Percentiles rank a stretch among this genome's conserved stretches.
These are phyloP conservation scores for Tricholoma sp. DNA, from an alignment of 768 basidiomycete species.

Conservation along the genomic window DNA sequence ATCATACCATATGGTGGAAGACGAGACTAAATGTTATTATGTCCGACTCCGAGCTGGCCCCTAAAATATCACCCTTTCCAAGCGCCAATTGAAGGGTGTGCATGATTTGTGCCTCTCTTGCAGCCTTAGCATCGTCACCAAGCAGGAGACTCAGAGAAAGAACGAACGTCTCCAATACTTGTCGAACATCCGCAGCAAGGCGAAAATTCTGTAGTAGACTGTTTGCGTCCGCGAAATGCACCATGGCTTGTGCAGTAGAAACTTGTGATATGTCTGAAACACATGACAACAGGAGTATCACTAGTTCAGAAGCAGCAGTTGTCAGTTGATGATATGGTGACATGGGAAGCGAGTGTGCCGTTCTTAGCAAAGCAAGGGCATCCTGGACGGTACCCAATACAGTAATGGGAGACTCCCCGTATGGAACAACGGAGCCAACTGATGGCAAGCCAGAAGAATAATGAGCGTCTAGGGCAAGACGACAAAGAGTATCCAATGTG, in stretches of 20 bases:
- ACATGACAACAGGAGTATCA: conserved; percentile 56
- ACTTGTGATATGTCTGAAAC: conserved; percentile 58
- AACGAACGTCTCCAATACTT: conserved; percentile 54
- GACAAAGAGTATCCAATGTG: conserved; percentile 68
- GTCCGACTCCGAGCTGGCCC: conserved; percentile 59
- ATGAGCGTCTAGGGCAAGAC: conserved; percentile 57
- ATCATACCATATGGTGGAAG: conserved; percentile 55
- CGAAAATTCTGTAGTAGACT: conserved; percentile 48
- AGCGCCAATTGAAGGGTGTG: conserved; percentile 55
- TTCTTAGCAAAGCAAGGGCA: conserved; percentile 52
- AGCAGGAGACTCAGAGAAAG: conserved; percentile 55
- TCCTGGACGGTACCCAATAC: conserved; percentile 56
- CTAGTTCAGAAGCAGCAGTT: conserved; percentile 57
- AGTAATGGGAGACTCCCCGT: conserved; percentile 40
- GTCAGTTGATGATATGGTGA: conserved; percentile 56
- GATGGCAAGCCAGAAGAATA: conserved; percentile 51
- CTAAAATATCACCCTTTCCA: conserved; percentile 52
- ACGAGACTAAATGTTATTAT: conserved; percentile 58
- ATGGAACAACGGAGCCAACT: conserved; percentile 50
- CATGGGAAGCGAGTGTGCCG: conserved; percentile 48
- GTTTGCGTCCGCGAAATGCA: conserved; percentile 43
- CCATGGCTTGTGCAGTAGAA: conserved; percentile 54
- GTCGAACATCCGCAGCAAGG: conserved; percentile 48
- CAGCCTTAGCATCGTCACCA: conserved; percentile 64
- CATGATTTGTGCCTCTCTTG: conserved; percentile 69